A percentile compares a stretch with the other conserved stretches of the same genome.
Evolutionary conservation across 257 asterid species (phyloP).

Genomic region (Solanum sitiens): DNA sequence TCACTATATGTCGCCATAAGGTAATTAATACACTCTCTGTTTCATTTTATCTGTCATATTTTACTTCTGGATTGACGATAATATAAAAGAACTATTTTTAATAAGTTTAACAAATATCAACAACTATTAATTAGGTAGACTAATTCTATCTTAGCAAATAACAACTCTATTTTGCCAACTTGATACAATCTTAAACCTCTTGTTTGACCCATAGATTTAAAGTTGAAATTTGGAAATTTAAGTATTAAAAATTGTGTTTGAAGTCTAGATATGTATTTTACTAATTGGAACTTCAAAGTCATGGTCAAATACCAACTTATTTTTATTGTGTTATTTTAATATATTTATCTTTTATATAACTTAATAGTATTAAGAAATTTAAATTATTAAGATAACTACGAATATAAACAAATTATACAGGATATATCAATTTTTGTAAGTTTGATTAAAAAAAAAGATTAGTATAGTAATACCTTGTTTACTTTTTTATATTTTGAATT

Average conservation of each 20-base stretch:
- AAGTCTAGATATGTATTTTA: neutral
- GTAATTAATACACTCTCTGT: neutral
- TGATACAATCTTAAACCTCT: neutral
- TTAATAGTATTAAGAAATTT: neutral
- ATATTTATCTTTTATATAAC: neutral
- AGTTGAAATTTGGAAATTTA: neutral
- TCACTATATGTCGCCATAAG: constrained; percentile 55
- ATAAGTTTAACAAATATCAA: neutral
- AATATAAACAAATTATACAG: neutral
- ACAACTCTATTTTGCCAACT: neutral
- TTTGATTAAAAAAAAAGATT: fast-evolving
- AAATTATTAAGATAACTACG: neutral
- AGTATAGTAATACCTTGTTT: neutral
- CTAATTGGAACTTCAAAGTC: neutral
- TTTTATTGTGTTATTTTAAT: neutral
- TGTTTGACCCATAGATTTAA: neutral
- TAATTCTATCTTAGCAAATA: neutral
- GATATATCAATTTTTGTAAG: neutral
- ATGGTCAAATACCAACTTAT: neutral
- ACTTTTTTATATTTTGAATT: neutral
- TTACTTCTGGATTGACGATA: neutral
- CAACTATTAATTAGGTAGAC: neutral
- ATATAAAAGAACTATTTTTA: neutral
- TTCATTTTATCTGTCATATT: neutral
- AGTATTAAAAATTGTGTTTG: neutral